phyloP scores from a whole-genome alignment of 345 rosid species.

The Eucalyptus leucophloia region DNA sequence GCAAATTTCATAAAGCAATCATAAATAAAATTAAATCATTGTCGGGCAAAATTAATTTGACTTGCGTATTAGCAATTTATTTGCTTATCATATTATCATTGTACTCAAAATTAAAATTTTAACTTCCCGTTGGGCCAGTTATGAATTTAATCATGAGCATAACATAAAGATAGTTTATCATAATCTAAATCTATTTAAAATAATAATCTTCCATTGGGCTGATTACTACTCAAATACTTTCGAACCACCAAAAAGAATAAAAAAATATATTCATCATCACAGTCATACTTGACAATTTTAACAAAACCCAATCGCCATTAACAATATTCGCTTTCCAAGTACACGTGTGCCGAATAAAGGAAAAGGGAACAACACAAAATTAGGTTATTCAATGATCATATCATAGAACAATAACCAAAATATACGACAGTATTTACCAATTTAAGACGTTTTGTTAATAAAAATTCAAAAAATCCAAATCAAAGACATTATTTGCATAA shows the following conservation, averaged over 20 bases:
- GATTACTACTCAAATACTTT: too few species aligned
- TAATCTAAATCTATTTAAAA: too few species aligned
- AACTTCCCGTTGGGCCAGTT: not conserved
- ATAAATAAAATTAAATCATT: not conserved
- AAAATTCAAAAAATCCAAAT: not conserved
- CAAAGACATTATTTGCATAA: not conserved
- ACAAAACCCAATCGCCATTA: not conserved
- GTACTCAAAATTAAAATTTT: not conserved
- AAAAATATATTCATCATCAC: too few species aligned
- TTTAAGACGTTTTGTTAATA: not conserved
- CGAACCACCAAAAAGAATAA: too few species aligned
- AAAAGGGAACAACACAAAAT: not conserved
- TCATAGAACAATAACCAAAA: not conserved
- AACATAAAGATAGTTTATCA: not conserved
- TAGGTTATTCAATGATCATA: not conserved
- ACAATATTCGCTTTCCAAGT: not conserved
- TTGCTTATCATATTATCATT: not conserved
- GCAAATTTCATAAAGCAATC: not conserved
- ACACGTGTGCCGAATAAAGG: not conserved
- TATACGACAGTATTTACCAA: fast-evolving
- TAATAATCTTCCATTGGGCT: not conserved
- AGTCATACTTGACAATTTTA: not conserved
- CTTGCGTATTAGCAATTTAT: not conserved
- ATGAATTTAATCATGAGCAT: not conserved
- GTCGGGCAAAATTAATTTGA: not conserved